Conservation (phyloP, 164 flowering plant species). For the Liriodendron chinense region DNA sequence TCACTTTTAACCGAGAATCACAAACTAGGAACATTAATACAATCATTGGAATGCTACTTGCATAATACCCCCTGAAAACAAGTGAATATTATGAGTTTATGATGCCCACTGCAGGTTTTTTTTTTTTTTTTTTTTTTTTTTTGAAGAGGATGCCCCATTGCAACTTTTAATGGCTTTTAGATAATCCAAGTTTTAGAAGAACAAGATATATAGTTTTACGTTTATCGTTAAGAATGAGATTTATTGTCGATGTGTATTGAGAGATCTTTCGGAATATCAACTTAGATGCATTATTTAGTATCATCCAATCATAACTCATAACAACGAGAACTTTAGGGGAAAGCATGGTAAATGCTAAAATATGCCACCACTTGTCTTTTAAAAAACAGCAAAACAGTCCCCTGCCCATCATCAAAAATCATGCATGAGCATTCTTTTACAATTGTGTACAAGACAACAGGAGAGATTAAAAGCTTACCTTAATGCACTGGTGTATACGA, state of each 20-base stretch:
- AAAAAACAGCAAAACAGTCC: too few relatives aligned
- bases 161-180: not conserved
- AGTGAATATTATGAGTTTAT: not conserved
- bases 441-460: not conserved
- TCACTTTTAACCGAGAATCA: not conserved
- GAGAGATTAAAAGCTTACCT: conserved; percentile 44
- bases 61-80: not conserved
- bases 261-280: not conserved
- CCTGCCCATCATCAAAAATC: not conserved
- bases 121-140: too few relatives aligned
- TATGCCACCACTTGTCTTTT: too few relatives aligned
- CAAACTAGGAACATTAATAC: not conserved
- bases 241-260: not conserved
- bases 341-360: too few relatives aligned
- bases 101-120: too few relatives aligned
- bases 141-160: not conserved
- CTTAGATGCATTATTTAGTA: not conserved
- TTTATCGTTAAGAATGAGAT: not conserved
- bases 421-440: not conserved
- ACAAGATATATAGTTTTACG: not conserved
- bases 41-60: not conserved
- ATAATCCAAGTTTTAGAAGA: not conserved
- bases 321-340: too few relatives aligned
- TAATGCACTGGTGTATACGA: conserved; percentile 93
- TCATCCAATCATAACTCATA: not conserved